phyloP scores from a whole-genome alignment of 1,284 basidiomycete species.

The Xerocomus nothofagi region DNA sequence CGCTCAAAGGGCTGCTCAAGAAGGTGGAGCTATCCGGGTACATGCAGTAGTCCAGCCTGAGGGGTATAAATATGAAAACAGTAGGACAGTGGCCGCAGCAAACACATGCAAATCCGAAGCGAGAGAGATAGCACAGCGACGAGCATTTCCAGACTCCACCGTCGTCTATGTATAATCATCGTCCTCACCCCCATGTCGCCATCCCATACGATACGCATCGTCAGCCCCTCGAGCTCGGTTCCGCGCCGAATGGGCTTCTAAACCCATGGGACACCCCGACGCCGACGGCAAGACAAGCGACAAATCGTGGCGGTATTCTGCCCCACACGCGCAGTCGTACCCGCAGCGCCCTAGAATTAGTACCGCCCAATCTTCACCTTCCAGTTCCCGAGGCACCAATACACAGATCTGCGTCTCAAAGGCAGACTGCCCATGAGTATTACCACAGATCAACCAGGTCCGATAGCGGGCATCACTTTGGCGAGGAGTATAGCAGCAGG shows the following conservation, averaged over 20 bases:
- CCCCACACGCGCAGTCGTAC: conserved; percentile 34
- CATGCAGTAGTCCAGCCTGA: conserved; percentile 19
- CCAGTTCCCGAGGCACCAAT: conserved; percentile 50
- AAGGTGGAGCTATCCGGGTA: conserved; percentile 66
- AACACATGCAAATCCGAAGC: conserved; percentile 24
- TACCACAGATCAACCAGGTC: conserved; percentile 44
- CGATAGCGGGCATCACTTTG: conserved; percentile 25
- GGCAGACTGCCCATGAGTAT: conserved; percentile 38
- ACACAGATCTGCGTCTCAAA: conserved; percentile 49
- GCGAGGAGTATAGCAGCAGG: conserved; percentile 11
- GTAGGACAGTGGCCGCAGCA: neutral
- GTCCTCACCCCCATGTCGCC: conserved; percentile 40
- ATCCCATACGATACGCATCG: conserved; percentile 41
- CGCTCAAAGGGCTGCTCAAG: conserved; percentile 80
- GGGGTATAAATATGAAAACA: too few relatives aligned
- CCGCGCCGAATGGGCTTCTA: conserved; percentile 8
- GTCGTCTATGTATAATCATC: conserved; percentile 29
- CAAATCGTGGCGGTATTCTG: conserved; percentile 2
- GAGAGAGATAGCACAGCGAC: conserved; percentile 10
- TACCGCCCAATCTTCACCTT: conserved; percentile 38
- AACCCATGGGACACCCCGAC: conserved; percentile 29
- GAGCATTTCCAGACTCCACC: neutral
- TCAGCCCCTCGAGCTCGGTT: conserved; percentile 28
- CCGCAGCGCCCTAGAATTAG: conserved; percentile 40
- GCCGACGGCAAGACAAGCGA: conserved; percentile 25